Evolutionary conservation across 2,329 filamentous ascomycete genomes (phyloP).

Genomic region (Colletotrichum liaoningense): DNA sequence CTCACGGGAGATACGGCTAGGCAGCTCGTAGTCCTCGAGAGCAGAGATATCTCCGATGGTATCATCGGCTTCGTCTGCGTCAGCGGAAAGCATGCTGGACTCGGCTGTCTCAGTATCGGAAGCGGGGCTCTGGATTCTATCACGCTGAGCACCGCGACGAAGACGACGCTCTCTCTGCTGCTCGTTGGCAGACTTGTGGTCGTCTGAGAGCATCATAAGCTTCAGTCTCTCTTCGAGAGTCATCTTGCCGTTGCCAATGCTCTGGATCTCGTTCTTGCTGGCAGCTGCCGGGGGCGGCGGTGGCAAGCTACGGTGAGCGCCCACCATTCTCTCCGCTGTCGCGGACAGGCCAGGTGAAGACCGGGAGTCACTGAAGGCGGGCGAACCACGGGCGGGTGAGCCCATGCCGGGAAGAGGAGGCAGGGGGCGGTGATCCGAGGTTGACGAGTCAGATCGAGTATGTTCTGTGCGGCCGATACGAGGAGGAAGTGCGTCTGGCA

Average conservation of each 20-base stretch:
- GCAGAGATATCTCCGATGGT: conserved; percentile 69
- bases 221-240: conserved; percentile 86
- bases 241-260: conserved; percentile 80
- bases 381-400: conserved; percentile 49
- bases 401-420: conserved; percentile 82
- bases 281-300: conserved; percentile 77
- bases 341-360: conserved; percentile 74
- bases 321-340: conserved; percentile 78
- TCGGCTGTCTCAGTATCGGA: conserved; percentile 50
- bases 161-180: conserved; percentile 77
- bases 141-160: conserved; percentile 68
- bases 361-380: conserved; percentile 56
- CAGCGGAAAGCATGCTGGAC: conserved; percentile 38
- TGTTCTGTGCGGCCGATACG: conserved; percentile 63
- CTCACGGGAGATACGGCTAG: conserved; percentile 87
- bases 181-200: conserved; percentile 70
- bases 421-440: conserved; percentile 81
- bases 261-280: conserved; percentile 82
- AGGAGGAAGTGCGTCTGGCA: conserved; percentile 64
- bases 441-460: conserved; percentile 78
- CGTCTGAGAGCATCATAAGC: conserved; percentile 87
- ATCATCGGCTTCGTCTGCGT: conserved; percentile 67
- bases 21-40: conserved; percentile 73
- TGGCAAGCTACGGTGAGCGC: conserved; percentile 75
- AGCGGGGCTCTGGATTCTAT: conserved; percentile 58